A percentile compares a stretch with the other conserved stretches of the same genome.
These are phyloP conservation scores for Xanthoconium purpureum DNA, from an alignment of 768 basidiomycete genomes.

Conservation along the genomic window DNA sequence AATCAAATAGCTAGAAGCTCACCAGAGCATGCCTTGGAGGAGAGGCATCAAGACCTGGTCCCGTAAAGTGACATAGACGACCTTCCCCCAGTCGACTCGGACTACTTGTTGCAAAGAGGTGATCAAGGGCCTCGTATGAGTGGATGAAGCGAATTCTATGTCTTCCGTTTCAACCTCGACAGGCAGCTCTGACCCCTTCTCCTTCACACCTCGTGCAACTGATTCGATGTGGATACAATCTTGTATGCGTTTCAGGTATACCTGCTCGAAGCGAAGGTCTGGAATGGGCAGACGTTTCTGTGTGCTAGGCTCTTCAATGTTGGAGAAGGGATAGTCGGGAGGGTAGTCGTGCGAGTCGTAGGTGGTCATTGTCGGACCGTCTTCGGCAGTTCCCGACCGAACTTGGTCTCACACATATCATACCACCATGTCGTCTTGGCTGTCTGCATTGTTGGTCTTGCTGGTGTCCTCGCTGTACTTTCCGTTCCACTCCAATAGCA, in stretches of 20 bases:
- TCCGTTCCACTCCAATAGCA: slow-evolving; percentile 24
- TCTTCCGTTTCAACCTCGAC: slow-evolving; percentile 17
- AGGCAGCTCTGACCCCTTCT: slow-evolving; percentile 29
- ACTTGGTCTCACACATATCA: background rate
- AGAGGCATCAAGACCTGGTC: slow-evolving; percentile 71
- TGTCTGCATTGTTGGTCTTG: slow-evolving; percentile 13
- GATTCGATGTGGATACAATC: slow-evolving; percentile 46
- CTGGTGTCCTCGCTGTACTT: slow-evolving; percentile 25
- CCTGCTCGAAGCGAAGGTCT: slow-evolving; percentile 74
- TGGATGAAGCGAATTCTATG: slow-evolving; percentile 17
- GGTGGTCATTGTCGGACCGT: slow-evolving; percentile 23
- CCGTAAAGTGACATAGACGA: slow-evolving; percentile 60
- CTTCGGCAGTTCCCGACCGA: slow-evolving; percentile 20
- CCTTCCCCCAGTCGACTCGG: slow-evolving; percentile 52
- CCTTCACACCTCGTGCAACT: slow-evolving; percentile 19
- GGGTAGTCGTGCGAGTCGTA: slow-evolving; percentile 19
- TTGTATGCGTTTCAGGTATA: slow-evolving; percentile 60
- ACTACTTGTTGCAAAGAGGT: slow-evolving; percentile 36
- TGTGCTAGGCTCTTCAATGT: slow-evolving; percentile 15
- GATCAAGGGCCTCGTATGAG: slow-evolving; percentile 31
- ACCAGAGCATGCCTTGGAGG: slow-evolving; percentile 68
- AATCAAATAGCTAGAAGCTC: slow-evolving; percentile 18
- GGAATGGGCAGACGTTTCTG: slow-evolving; percentile 58
- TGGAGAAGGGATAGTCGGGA: slow-evolving; percentile 18
- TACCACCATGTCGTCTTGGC: slow-evolving; percentile 15